These are phyloP conservation scores for Passalora sequoiae DNA, from an alignment of 2,329 filamentous ascomycete species.

Conservation along the genomic window DNA sequence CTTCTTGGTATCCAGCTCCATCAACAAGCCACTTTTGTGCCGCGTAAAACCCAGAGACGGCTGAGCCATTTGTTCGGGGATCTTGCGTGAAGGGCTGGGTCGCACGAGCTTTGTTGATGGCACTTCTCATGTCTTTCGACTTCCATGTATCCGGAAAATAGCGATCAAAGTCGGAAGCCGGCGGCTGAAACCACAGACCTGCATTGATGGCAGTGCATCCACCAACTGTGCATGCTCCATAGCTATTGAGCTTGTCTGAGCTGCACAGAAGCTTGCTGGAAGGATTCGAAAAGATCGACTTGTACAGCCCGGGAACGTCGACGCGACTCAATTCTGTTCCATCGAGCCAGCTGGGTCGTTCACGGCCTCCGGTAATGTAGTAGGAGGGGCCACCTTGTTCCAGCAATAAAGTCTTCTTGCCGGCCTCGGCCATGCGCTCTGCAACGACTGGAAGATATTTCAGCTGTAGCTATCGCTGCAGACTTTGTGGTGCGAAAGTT, in stretches of 20 bases:
- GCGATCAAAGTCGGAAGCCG: constrained; percentile 55
- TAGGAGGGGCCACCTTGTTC: constrained; percentile 47
- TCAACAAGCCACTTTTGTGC: constrained; percentile 48
- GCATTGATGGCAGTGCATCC: constrained; percentile 60
- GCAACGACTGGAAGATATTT: too few relatives aligned
- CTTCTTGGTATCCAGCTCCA: constrained; percentile 44
- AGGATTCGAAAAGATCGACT: constrained; percentile 45
- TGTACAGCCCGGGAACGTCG: constrained; percentile 51
- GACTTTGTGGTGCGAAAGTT: too few relatives aligned
- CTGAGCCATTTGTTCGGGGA: constrained; percentile 51
- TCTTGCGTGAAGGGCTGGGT: constrained; percentile 56
- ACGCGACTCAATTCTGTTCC: constrained; percentile 48
- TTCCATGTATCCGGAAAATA: constrained; percentile 53
- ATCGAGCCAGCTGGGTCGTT: constrained; percentile 46
- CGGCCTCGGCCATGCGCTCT: constrained; percentile 48
- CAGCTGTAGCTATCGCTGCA: too few relatives aligned
- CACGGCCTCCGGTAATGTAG: constrained; percentile 35
- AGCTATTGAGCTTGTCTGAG: constrained; percentile 36
- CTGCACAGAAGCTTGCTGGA: constrained; percentile 41
- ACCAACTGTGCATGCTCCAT: constrained; percentile 48
- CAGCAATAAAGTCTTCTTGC: constrained; percentile 49
- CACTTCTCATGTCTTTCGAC: constrained; percentile 44
- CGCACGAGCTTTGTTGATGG: constrained; percentile 42
- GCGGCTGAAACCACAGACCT: constrained; percentile 55
- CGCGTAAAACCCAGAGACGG: constrained; percentile 47